These are phyloP conservation scores for Nannochloropsis oceanica DNA, from an alignment of 108 stramenopile species.

Conservation along the genomic window DNA sequence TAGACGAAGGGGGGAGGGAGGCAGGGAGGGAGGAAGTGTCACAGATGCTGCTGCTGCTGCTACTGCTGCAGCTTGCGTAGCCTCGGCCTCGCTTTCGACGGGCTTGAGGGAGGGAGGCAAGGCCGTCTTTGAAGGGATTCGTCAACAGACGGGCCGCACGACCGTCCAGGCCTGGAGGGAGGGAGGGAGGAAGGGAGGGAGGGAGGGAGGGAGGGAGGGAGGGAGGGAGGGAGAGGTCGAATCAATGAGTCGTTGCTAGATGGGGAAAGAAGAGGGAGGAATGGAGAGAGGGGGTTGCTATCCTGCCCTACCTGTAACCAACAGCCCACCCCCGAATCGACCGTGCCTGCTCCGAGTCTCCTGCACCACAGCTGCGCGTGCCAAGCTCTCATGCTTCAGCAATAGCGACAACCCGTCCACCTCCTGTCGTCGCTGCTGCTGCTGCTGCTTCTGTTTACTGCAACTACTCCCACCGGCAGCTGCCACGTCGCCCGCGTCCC, in stretches of 20 bases:
- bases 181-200: background rate
- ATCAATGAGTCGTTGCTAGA: too few species aligned
- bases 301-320: background rate
- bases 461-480: background rate
- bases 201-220: background rate
- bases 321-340: background rate
- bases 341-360: background rate
- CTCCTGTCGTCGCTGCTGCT: background rate
- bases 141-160: background rate
- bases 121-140: background rate
- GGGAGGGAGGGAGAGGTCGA: too few species aligned
- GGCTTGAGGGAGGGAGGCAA: background rate
- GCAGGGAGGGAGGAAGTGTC: background rate
- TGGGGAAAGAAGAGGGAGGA: too few species aligned
- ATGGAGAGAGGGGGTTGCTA: too few species aligned
- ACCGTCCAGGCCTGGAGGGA: background rate
- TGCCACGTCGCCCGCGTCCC: conserved; percentile 10
- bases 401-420: background rate
- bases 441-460: background rate
- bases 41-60: background rate
- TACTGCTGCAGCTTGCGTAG: background rate
- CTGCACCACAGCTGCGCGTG: background rate
- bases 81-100: background rate
- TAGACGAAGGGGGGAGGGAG: background rate
- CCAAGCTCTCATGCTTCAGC: background rate